Conservation (phyloP, 2,329 filamentous ascomycete species). For the Cladobotryum mycophilum region DNA sequence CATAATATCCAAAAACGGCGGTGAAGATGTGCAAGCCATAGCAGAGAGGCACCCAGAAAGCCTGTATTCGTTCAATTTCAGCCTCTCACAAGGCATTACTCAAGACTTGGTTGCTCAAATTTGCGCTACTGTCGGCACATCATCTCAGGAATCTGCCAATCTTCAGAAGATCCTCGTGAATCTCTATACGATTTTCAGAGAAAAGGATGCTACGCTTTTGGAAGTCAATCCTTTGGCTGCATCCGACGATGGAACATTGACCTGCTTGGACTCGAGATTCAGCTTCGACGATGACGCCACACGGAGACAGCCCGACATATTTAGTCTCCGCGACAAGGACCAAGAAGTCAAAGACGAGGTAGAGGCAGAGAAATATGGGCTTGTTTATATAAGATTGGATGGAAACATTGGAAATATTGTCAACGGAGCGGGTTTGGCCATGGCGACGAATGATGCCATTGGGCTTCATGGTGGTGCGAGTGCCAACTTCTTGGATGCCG, state of each 20-base stretch:
- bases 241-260: conserved; percentile 23
- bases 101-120: conserved; percentile 15
- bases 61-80: conserved; percentile 19
- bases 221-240: conserved; percentile 34
- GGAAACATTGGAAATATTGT: conserved; percentile 74
- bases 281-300: conserved; percentile 42
- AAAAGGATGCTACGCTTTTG: conserved; percentile 41
- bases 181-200: conserved; percentile 34
- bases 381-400: conserved; percentile 65
- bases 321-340: conserved; percentile 27
- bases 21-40: conserved; percentile 16
- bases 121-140: conserved; percentile 3
- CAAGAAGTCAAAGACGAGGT: conserved; percentile 30
- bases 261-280: conserved; percentile 33
- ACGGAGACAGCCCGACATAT: conserved; percentile 35
- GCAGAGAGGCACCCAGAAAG: background rate
- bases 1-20: conserved; percentile 25
- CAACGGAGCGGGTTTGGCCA: conserved; percentile 82
- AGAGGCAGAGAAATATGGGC: conserved; percentile 52
- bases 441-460: conserved; percentile 85
- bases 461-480: conserved; percentile 59
- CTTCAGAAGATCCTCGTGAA: conserved; percentile 17
- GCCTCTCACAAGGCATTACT: conserved; percentile 22
- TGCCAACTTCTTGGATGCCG: conserved; percentile 84
- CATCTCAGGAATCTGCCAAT: background rate